A percentile compares a stretch with the other conserved stretches of the same genome.
phyloP scores from a whole-genome alignment of 139 green algal genomes.

The Yamagishiella unicocca region DNA sequence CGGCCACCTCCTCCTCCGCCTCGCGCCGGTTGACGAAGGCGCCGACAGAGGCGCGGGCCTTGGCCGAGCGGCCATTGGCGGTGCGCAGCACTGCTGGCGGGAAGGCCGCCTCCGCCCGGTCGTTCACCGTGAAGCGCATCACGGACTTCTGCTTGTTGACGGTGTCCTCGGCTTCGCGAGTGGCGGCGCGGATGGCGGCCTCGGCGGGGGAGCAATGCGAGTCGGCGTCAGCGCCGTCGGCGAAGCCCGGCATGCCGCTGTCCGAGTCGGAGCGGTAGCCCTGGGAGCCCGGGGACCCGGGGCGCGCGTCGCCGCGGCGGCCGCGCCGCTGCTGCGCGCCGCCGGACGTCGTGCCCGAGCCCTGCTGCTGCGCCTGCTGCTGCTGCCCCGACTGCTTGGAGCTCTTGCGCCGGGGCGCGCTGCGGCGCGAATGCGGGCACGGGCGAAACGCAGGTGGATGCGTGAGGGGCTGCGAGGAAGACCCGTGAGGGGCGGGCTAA shows the following conservation, averaged over 20 bases:
- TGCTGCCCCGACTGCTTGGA: constrained; percentile 5
- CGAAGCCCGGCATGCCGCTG: background rate
- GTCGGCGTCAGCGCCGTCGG: background rate
- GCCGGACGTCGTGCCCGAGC: background rate
- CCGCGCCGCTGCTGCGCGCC: background rate
- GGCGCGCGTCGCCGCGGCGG: background rate
- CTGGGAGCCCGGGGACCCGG: background rate
- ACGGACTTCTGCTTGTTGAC: constrained; percentile 42
- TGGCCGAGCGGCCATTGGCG: background rate
- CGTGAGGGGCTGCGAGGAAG: background rate
- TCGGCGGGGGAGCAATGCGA: background rate
- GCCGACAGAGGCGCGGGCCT: constrained; percentile 1
- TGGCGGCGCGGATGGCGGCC: constrained; percentile 35
- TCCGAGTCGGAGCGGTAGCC: constrained; percentile 14
- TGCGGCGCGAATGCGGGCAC: background rate
- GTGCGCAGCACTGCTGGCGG: background rate
- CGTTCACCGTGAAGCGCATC: constrained; percentile 6
- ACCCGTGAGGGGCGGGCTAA: background rate
- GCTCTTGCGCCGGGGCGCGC: constrained; percentile 1
- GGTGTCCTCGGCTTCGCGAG: constrained; percentile 36
- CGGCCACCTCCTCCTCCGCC: constrained; percentile 47
- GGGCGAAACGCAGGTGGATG: background rate
- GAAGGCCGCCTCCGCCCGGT: constrained; percentile 36
- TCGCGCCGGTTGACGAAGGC: constrained; percentile 38
- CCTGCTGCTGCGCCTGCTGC: background rate